Evolutionary conservation across 1,284 basidiomycete species (phyloP), one percentile per base, ranked within the genome.

Genomic region (Schizophyllum commune): DNA sequence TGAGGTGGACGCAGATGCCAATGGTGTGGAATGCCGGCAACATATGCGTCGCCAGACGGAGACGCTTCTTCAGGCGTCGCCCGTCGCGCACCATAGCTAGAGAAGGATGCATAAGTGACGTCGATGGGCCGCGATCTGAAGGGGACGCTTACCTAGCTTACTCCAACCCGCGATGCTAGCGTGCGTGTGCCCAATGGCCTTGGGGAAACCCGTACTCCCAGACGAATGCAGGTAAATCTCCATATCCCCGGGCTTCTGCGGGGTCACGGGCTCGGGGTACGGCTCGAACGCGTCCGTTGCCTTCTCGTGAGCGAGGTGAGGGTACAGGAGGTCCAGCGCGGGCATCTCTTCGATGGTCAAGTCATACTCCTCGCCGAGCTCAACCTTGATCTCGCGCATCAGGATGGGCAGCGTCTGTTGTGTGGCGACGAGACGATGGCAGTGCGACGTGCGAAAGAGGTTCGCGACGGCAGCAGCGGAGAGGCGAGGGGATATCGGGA

Each of bases 401-500:
- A 73, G 65, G 7, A 61, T 56, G 5, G 55, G 58, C 0, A 72
- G 62, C 0, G 69, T 69, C 7, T 39, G 19, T 7, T 58, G 54
- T 0, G 72, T 72, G 0, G 68, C 58, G 0, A 73, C 8, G 7
- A 74, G 32, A 6, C 64, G 59, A 57, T 70, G 69, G 60, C 67
- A 71, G 32, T 58, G 61, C 2, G 71, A 65, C 8, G 63, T 62
- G 33, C 62, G 62, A 55, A 74, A 59, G 7, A 74, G 58, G 27
- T 68, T 60, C 9, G 69, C 56, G 11, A 74, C 60, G 0, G 67
- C 72, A 6, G 68, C 62, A 1, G 69, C 58, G 0, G 71, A 71
- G 32, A 70, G 70, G 32, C 71, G 60, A 1, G 71, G 69, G 11
- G 71, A 73, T n/a, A 74, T 72, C 1, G 70, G 70, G 52, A 72